These are phyloP conservation scores for Chaetomium sp. DNA, from an alignment of 2,329 filamentous ascomycete genomes.

Conservation along the genomic window DNA sequence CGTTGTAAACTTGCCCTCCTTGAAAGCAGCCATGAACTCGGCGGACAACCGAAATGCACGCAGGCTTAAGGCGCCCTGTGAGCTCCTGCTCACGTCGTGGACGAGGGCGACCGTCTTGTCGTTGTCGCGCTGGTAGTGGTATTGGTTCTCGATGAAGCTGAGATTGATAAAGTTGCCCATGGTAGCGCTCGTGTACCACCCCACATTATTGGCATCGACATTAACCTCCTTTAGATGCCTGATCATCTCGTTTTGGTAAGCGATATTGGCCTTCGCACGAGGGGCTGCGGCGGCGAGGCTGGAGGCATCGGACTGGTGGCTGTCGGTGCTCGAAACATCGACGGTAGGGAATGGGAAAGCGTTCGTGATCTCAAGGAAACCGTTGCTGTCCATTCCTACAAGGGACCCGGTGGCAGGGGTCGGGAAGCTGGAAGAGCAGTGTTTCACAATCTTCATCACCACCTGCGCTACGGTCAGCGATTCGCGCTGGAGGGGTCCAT, in stretches of 20 bases:
- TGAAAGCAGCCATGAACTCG: slow-evolving; percentile 82
- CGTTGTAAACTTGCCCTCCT: slow-evolving; percentile 95
- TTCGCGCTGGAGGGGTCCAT: slow-evolving; percentile 14
- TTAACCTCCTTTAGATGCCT: slow-evolving; percentile 94
- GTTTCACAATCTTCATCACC: slow-evolving; percentile 97
- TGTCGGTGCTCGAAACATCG: slow-evolving; percentile 62
- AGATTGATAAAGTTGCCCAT: slow-evolving; percentile 98
- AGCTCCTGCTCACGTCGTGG: slow-evolving; percentile 91
- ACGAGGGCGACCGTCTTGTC: slow-evolving; percentile 83
- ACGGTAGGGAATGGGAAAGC: slow-evolving; percentile 86
- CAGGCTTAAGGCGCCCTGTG: slow-evolving; percentile 82
- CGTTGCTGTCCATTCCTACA: slow-evolving; percentile 84
- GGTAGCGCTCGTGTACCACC: slow-evolving; percentile 97
- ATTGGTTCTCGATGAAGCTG: slow-evolving; percentile 96
- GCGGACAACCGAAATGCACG: slow-evolving; percentile 87
- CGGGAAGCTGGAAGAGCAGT: slow-evolving; percentile 82
- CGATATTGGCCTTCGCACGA: slow-evolving; percentile 79
- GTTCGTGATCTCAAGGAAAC: slow-evolving; percentile 85
- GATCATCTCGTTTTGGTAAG: slow-evolving; percentile 96
- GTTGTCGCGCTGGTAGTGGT: slow-evolving; percentile 94
- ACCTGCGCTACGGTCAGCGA: slow-evolving; percentile 48
- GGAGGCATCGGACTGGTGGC: slow-evolving; percentile 69
- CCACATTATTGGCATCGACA: slow-evolving; percentile 94
- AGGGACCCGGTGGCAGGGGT: slow-evolving; percentile 83
- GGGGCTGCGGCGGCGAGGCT: slow-evolving; percentile 80